phyloP scores from a whole-genome alignment of 2,329 filamentous ascomycete species.

The Paraphoma sp. region DNA sequence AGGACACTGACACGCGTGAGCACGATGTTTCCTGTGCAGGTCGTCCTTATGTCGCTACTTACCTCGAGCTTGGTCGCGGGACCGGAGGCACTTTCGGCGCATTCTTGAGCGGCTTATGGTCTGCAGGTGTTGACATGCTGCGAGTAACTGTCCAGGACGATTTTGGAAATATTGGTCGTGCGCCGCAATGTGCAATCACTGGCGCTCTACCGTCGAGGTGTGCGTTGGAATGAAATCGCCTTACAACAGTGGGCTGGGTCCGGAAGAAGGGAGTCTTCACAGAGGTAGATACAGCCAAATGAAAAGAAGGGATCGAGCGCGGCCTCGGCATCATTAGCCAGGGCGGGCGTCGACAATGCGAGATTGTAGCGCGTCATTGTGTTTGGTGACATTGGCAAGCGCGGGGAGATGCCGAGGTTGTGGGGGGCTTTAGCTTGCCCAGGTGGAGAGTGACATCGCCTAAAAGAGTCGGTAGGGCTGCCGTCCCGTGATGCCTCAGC shows the following conservation, averaged over 20 bases:
- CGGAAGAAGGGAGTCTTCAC: not conserved
- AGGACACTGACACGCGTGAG: constrained; percentile 66
- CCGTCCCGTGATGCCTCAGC: too few relatives aligned
- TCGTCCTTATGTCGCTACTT: constrained; percentile 10
- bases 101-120: constrained; percentile 39
- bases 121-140: constrained; percentile 42
- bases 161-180: not conserved
- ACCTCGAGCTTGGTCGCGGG: constrained; percentile 72
- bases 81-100: constrained; percentile 47
- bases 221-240: not conserved
- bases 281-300: constrained; percentile 12
- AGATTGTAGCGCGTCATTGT: constrained; percentile 23
- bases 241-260: not conserved
- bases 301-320: constrained; percentile 11
- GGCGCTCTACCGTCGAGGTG: not conserved
- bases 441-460: constrained; percentile 5
- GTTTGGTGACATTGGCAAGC: constrained; percentile 21
- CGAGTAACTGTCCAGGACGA: constrained; percentile 9
- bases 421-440: constrained; percentile 5
- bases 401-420: constrained; percentile 47
- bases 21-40: not conserved
- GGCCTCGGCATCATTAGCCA: constrained; percentile 35
- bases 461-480: constrained; percentile 8
- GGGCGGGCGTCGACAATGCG: constrained; percentile 12
- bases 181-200: not conserved